These are phyloP conservation scores for Dioscorea alata DNA, from an alignment of 106 monocot species.

Conservation along the genomic window DNA sequence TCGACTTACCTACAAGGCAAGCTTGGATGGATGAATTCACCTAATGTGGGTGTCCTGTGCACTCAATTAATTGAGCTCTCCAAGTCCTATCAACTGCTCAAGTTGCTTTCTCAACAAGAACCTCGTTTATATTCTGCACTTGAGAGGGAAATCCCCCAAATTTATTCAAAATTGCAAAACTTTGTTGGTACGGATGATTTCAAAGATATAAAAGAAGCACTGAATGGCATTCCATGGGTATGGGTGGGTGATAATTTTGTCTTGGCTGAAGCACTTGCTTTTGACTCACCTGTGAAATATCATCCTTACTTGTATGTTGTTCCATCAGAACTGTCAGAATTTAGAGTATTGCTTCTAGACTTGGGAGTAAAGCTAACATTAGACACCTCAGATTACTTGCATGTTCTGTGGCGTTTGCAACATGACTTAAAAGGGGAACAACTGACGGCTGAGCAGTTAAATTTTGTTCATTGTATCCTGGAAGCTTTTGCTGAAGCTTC, in stretches of 20 bases:
- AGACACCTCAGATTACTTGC: conserved; percentile 64
- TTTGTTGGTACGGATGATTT: conserved; percentile 45
- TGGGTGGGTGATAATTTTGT: conserved; percentile 87
- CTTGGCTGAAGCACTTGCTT: conserved; percentile 59
- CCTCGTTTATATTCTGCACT: conserved; percentile 29
- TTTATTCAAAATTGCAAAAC: conserved; percentile 74
- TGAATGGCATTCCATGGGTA: conserved; percentile 71
- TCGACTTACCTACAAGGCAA: conserved; percentile 65
- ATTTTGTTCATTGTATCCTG: conserved; percentile 78
- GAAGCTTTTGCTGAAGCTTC: conserved; percentile 79
- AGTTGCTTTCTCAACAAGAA: conserved; percentile 33
- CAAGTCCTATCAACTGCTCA: conserved; percentile 45
- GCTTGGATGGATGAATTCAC: conserved; percentile 77
- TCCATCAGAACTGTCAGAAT: conserved; percentile 82
- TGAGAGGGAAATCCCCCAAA: conserved; percentile 51
- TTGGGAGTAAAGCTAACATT: conserved; percentile 85
- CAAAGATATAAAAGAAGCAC: conserved; percentile 36
- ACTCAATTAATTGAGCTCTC: conserved; percentile 77
- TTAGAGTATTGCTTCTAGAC: conserved; percentile 50
- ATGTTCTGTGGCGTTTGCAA: conserved; percentile 50
- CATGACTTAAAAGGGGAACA: conserved; percentile 65
- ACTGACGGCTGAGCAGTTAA: conserved; percentile 71
- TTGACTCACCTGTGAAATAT: conserved; percentile 96
- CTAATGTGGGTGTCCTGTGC: conserved; percentile 43
- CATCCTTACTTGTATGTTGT: conserved; percentile 92